A percentile compares a stretch with the other conserved stretches of the same genome.
phyloP scores from a whole-genome alignment of 768 basidiomycete genomes.

The Lentinula sp. region DNA sequence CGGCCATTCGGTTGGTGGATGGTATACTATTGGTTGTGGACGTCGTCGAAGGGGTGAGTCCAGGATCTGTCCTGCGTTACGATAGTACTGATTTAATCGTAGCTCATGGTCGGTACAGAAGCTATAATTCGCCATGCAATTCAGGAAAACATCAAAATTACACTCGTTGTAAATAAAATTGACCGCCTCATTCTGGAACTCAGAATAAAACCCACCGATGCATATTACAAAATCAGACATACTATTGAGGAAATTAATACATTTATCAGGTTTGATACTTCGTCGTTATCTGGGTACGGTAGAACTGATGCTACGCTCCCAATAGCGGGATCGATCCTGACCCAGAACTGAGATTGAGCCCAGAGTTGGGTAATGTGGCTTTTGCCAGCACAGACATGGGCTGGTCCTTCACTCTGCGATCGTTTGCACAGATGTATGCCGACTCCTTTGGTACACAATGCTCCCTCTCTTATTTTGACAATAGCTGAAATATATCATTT shows the following conservation, averaged over 20 bases:
- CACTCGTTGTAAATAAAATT: slow-evolving; percentile 95
- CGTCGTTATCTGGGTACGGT: background rate
- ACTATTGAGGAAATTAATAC: slow-evolving; percentile 98
- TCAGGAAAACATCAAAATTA: slow-evolving; percentile 84
- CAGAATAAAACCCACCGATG: slow-evolving; percentile 91
- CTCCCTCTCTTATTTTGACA: background rate
- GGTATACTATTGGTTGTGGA: slow-evolving; percentile 94
- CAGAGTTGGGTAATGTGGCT: slow-evolving; percentile 93
- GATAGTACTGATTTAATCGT: slow-evolving; percentile 13
- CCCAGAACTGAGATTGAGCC: slow-evolving; percentile 82
- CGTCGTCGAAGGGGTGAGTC: slow-evolving; percentile 91
- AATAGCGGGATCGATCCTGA: slow-evolving; percentile 78
- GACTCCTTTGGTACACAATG: slow-evolving; percentile 72
- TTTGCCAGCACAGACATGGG: slow-evolving; percentile 97
- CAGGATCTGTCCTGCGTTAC: background rate
- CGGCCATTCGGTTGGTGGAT: slow-evolving; percentile 80
- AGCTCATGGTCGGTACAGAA: slow-evolving; percentile 94
- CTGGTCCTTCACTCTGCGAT: slow-evolving; percentile 93
- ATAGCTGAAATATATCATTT: background rate
- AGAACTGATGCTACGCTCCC: background rate
- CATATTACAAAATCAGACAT: slow-evolving; percentile 98
- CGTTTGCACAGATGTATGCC: slow-evolving; percentile 95
- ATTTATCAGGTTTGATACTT: slow-evolving; percentile 68
- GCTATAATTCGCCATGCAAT: slow-evolving; percentile 83
- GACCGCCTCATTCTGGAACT: slow-evolving; percentile 96